Conservation (phyloP, 2,329 filamentous ascomycete genomes). For the Ophiostoma himal-ulmi region DNA sequence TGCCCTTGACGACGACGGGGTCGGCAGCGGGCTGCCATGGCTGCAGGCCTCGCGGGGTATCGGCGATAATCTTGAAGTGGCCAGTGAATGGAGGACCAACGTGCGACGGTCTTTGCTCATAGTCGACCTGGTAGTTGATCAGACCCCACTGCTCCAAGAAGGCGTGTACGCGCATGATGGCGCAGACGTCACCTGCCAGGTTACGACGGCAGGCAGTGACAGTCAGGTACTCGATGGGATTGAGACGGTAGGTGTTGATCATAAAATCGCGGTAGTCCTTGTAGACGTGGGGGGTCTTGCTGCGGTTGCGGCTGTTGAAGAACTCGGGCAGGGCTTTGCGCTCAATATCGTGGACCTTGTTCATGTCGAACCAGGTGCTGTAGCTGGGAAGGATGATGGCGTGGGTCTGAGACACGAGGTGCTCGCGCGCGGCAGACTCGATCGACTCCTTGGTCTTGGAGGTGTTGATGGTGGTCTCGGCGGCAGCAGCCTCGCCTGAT, state of each 20-base stretch:
- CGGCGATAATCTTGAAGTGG: constrained; percentile 92
- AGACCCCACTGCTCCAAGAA: constrained; percentile 98
- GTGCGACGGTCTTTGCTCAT: constrained; percentile 88
- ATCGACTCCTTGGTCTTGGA: constrained; percentile 71
- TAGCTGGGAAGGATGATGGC: constrained; percentile 96
- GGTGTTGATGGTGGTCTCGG: constrained; percentile 35
- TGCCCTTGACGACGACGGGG: constrained; percentile 58
- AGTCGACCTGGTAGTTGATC: constrained; percentile 98
- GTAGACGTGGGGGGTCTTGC: constrained; percentile 95
- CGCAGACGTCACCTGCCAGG: constrained; percentile 92
- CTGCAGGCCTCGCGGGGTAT: constrained; percentile 90
- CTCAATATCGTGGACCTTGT: constrained; percentile 81
- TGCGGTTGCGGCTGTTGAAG: constrained; percentile 96
- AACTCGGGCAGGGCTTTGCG: constrained; percentile 94
- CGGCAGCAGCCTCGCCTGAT: constrained; percentile 13
- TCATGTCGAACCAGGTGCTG: constrained; percentile 99
- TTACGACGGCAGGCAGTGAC: constrained; percentile 95
- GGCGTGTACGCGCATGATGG: constrained; percentile 96
- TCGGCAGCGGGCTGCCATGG: constrained; percentile 89
- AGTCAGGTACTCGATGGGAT: constrained; percentile 91
- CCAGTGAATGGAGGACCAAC: constrained; percentile 96
- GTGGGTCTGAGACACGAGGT: constrained; percentile 88
- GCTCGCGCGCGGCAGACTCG: constrained; percentile 82
- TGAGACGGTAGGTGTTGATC: constrained; percentile 98
- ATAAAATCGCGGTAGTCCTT: constrained; percentile 99